Base-by-base conservation (phyloP, 352 stramenopile species). In the Phytophthora kernoviae region DNA sequence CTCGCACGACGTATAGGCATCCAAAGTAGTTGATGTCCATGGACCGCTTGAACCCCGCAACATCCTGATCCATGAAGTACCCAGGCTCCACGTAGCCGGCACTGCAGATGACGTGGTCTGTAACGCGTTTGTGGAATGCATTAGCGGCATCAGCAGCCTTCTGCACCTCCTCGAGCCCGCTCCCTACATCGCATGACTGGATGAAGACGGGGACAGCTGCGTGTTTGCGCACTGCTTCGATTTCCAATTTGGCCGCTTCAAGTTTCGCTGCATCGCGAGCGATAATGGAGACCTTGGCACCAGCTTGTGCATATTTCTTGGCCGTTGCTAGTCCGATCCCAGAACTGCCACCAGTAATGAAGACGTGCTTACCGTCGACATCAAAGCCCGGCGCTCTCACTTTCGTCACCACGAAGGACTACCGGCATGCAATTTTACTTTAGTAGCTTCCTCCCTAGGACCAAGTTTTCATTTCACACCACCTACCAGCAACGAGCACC, bases 1-100 rank as follows among this genome's bases (percentile, higher is more conserved):
- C 76, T 30, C 76, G 70, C 27, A 84, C 53, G 2, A 69, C 65
- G 44, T 87, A 65, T 3, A 90, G 51, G 11, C 64, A 63, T 2
- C 77, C 80, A 21, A 90, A 81, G 65, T 81, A 88, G 64, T 88
- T 88, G 57, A 87, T 55, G 36, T 88, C 75, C 70, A 90, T 84
- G 27, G 70, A 59, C 8, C 62, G 64, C n/a, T 27, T 56, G 51
- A 80, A 79, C 0, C 68, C 51, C 15, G 42, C 30, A 7, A 85
- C 62, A 27, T 75, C 54, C 27, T 87, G 75, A 1, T 85, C 70
- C n/a, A 86, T 53, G 45, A 91, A 87, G 44, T 85, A 88, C 0
- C 73, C 73, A 1, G 78, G 70, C 9, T 74, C 45, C 15, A 70
- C 56, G 20, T 40, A 67, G 11, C 77, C 80, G 18, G 80, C 80